Evolutionary conservation across 768 basidiomycete genomes (phyloP), one percentile per base, ranked within the genome.

Genomic region (Albatrellus ellisii): DNA sequence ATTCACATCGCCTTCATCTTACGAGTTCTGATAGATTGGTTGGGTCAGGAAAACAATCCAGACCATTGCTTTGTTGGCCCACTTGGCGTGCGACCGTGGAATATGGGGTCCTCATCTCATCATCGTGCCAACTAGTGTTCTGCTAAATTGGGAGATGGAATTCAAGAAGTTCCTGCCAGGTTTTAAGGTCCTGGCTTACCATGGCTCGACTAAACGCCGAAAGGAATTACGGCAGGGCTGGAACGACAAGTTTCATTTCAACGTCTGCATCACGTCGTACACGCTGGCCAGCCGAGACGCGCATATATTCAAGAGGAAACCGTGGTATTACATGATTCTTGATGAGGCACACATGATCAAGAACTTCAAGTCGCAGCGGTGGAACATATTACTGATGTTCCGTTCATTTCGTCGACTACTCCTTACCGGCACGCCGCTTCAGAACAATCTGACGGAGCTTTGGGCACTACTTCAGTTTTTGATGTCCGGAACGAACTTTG

Each of bases 261-360:
- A 95, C 49, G 90, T 91, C 40, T 92, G 90, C 60, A 82, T 95
- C 58, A 95, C 90, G 0, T 91, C 88, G 14, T 95, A 95, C 57
- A 81, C 88, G 4, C 73, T 94, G 21, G 90, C 88, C n/a, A 80
- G 85, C 54, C 77, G 84, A 28, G 90, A 95, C 56, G 79, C 86
- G 40, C 77, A 86, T 52, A 82, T 91, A 14, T 90, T 94, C 67
- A 87, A 87, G 59, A 77, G 91, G 32, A 92, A 89, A 62, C 66
- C 74, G 37, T 94, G 91, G 91, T 88, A 90, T 56, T 95, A 95
- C 53, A 86, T 95, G 82, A 77, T 95, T 42, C 75, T 95, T 4
- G 90, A 95, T 56, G 90, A 95, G 60, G 91, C 90, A 6, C 90
- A 95, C 56, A 94, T 92, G 77, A 91, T 95, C 75, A 92, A 92